phyloP scores from a whole-genome alignment of 805 yeast species.

The Yamadazyma takamatsuzukensis region DNA sequence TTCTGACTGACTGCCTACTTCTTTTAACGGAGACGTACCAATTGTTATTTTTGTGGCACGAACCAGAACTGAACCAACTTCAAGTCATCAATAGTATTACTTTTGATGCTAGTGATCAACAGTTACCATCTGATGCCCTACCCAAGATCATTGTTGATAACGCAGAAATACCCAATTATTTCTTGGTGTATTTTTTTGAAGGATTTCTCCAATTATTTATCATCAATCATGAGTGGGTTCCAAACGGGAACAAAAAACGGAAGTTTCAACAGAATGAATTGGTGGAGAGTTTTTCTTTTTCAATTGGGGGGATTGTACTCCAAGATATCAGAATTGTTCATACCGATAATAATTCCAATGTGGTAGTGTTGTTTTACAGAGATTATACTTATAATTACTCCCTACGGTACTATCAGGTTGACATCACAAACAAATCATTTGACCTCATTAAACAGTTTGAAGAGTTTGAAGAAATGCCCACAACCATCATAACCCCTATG shows the following conservation, averaged over 20 bases:
- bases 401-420: slow-evolving; percentile 25
- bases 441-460: slow-evolving; percentile 20
- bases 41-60: slow-evolving; percentile 10
- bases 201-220: slow-evolving; percentile 15
- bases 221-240: slow-evolving; percentile 11
- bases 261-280: slow-evolving; percentile 7
- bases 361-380: slow-evolving; percentile 29
- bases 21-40: slow-evolving; percentile 12
- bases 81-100: slow-evolving; percentile 6
- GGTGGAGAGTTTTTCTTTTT: slow-evolving; percentile 7
- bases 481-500: slow-evolving; percentile 17
- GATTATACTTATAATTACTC: slow-evolving; percentile 32
- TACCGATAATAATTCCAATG: background rate
- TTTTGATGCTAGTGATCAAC: slow-evolving; percentile 20
- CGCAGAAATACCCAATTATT: slow-evolving; percentile 6
- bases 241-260: slow-evolving; percentile 7
- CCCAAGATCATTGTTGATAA: slow-evolving; percentile 17
- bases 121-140: slow-evolving; percentile 17
- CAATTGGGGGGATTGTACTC: slow-evolving; percentile 10
- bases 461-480: slow-evolving; percentile 28
- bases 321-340: slow-evolving; percentile 10
- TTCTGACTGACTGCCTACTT: slow-evolving; percentile 12
- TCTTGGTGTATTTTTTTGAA: slow-evolving; percentile 20
- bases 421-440: slow-evolving; percentile 5
- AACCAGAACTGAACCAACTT: slow-evolving; percentile 6